These are phyloP conservation scores for Thozetella sp. DNA, from an alignment of 495 filamentous ascomycete species.

Conservation along the genomic window DNA sequence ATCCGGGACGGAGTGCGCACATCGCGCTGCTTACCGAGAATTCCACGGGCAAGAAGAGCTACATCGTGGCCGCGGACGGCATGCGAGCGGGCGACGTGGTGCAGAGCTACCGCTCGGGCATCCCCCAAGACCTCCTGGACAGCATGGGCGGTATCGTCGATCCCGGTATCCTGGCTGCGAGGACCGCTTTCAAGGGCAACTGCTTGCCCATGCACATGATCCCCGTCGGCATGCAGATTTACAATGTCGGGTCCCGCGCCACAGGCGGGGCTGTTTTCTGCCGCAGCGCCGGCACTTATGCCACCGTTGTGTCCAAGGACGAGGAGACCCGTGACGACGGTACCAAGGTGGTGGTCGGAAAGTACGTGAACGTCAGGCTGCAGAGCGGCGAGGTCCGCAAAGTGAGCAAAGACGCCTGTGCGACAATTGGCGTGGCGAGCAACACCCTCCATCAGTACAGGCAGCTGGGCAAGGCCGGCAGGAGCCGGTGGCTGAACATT, in stretches of 20 bases:
- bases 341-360: slow-evolving; percentile 53
- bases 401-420: slow-evolving; percentile 88
- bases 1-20: slow-evolving; percentile 90
- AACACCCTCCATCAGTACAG: slow-evolving; percentile 88
- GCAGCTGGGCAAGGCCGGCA: slow-evolving; percentile 92
- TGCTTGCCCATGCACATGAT: slow-evolving; percentile 94
- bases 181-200: slow-evolving; percentile 92
- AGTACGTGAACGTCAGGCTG: slow-evolving; percentile 77
- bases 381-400: slow-evolving; percentile 91
- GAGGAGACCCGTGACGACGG: slow-evolving; percentile 63
- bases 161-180: slow-evolving; percentile 91
- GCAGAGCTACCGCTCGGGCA: slow-evolving; percentile 86
- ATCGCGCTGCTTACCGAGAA: slow-evolving; percentile 83
- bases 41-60: slow-evolving; percentile 69
- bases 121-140: slow-evolving; percentile 79
- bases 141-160: slow-evolving; percentile 91
- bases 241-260: slow-evolving; percentile 78
- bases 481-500: slow-evolving; percentile 89
- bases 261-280: slow-evolving; percentile 84
- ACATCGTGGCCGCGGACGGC: slow-evolving; percentile 91
- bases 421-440: slow-evolving; percentile 90
- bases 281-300: slow-evolving; percentile 89
- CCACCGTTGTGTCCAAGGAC: slow-evolving; percentile 83
- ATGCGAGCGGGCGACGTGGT: slow-evolving; percentile 90
- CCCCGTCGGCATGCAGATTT: slow-evolving; percentile 86